phyloP scores from a whole-genome alignment of 768 basidiomycete genomes.

The Lepiota venenata region DNA sequence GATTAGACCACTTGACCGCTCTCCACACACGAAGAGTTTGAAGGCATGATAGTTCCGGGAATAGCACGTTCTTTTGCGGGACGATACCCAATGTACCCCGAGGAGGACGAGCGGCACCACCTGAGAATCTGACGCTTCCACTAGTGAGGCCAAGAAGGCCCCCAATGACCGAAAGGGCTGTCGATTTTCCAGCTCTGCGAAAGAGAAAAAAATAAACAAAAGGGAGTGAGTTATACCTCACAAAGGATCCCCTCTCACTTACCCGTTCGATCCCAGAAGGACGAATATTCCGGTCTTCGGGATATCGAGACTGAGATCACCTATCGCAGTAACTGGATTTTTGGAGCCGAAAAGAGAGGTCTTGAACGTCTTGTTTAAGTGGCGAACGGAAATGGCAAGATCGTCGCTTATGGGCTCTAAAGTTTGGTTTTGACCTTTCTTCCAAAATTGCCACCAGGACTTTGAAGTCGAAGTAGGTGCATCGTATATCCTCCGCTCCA shows the following conservation, averaged over 20 bases:
- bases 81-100: conserved; percentile 73
- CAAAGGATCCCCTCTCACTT: conserved; percentile 12
- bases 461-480: conserved; percentile 34
- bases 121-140: conserved; percentile 56
- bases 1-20: conserved; percentile 62
- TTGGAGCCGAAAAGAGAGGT: conserved; percentile 46
- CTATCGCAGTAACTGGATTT: conserved; percentile 54
- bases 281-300: conserved; percentile 77
- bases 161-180: conserved; percentile 62
- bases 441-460: conserved; percentile 33
- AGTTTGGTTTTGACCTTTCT: conserved; percentile 15
- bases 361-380: conserved; percentile 57
- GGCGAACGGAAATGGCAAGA: conserved; percentile 58
- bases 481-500: conserved; percentile 64
- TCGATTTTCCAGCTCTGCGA: conserved; percentile 74
- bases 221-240: conserved; percentile 1
- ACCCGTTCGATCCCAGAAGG: conserved; percentile 72
- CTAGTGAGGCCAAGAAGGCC: conserved; percentile 56
- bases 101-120: conserved; percentile 48
- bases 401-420: conserved; percentile 28
- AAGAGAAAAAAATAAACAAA: neutral
- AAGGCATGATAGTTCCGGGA: conserved; percentile 69
- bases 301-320: conserved; percentile 63
- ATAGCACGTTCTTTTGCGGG: conserved; percentile 81
- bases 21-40: conserved; percentile 74